Conservation (phyloP, 2,329 filamentous ascomycete genomes). For the Ophiostoma populinum region DNA sequence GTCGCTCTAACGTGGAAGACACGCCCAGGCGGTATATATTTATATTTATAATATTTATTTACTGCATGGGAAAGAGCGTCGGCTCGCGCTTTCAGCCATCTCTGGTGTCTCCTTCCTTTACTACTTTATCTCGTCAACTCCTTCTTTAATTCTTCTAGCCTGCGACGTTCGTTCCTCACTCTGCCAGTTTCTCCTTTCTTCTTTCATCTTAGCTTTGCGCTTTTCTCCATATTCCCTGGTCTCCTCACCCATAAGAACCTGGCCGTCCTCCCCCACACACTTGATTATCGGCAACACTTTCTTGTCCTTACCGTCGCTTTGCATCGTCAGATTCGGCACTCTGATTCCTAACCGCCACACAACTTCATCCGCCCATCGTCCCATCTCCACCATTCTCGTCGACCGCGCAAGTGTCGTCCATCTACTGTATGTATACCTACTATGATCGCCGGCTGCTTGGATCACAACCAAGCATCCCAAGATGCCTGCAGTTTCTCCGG, state of each 20-base stretch:
- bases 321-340: background rate
- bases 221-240: slow-evolving; percentile 17
- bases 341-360: too few relatives aligned
- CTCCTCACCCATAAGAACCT: slow-evolving; percentile 13
- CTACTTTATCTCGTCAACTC: background rate
- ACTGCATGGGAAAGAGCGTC: too few relatives aligned
- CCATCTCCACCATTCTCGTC: background rate
- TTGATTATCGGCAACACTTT: slow-evolving; percentile 5
- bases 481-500: too few relatives aligned
- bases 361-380: background rate
- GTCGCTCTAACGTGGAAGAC: too few relatives aligned
- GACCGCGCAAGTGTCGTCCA: background rate
- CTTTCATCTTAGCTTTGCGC: slow-evolving; percentile 15
- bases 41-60: background rate
- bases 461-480: too few relatives aligned
- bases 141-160: background rate
- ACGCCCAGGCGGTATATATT: too few relatives aligned
- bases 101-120: background rate
- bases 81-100: too few relatives aligned
- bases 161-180: background rate
- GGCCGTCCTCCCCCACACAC: slow-evolving; percentile 10
- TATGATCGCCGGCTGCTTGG: too few relatives aligned
- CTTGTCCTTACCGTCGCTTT: slow-evolving; percentile 1
- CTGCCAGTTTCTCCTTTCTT: slow-evolving; percentile 13
- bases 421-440: background rate